Conservation (phyloP, 176 grass and related monocot genomes). For the Thalia dealbata region DNA sequence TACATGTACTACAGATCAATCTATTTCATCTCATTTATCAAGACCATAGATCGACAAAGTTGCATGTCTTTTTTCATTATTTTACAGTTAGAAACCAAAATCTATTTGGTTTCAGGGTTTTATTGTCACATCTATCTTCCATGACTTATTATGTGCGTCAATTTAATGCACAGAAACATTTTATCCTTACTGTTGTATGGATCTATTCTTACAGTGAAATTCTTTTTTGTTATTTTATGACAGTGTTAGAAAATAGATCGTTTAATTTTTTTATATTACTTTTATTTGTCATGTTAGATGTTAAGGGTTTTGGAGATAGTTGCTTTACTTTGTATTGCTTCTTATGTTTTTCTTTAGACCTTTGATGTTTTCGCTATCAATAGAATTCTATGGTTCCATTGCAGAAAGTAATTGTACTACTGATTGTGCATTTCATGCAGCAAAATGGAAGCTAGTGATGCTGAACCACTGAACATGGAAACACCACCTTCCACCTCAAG, state of each 20-base stretch:
- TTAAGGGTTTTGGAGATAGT: neutral
- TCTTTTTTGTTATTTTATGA: too few species aligned
- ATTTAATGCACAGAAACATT: too few species aligned
- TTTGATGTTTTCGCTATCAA: neutral
- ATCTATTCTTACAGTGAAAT: too few species aligned
- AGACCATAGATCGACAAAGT: neutral
- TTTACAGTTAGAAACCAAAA: neutral
- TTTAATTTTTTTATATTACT: too few species aligned
- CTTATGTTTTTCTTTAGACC: neutral
- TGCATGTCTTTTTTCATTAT: neutral
- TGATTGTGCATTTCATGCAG: neutral
- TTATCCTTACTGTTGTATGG: too few species aligned
- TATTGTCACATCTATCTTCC: neutral
- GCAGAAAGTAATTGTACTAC: neutral
- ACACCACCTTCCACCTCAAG: neutral
- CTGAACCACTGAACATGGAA: constrained; percentile 1
- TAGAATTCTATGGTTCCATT: too few species aligned
- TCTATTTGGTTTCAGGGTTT: neutral
- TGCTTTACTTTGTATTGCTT: neutral
- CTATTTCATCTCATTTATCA: neutral
- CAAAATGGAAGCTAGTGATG: constrained; percentile 7
- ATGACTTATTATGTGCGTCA: neutral
- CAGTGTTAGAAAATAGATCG: too few species aligned
- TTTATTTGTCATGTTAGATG: too few species aligned
- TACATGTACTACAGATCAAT: neutral